Conservation (phyloP, 768 basidiomycete genomes). For the Psilocybe sp. region DNA sequence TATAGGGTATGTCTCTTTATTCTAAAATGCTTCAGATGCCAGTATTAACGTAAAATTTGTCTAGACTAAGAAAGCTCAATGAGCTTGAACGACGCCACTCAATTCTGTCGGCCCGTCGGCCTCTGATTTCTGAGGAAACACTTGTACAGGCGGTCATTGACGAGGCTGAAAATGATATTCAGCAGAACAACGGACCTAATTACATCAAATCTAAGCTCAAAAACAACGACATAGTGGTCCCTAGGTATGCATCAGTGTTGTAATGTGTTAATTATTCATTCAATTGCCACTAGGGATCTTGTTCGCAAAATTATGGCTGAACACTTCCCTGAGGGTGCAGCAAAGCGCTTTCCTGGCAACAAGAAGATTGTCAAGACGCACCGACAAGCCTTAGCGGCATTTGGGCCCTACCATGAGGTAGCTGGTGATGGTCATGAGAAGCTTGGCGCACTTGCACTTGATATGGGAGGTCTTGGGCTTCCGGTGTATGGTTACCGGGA, state of each 20-base stretch:
- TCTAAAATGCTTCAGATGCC: too few relatives aligned
- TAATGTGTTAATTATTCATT: neutral
- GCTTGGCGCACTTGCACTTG: conserved; percentile 18
- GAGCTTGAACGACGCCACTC: neutral
- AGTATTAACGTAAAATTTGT: neutral
- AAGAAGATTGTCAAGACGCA: conserved; percentile 1
- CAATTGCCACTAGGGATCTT: neutral
- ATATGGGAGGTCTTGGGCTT: conserved; percentile 26
- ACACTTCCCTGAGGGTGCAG: conserved; percentile 13
- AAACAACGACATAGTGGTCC: conserved; percentile 1
- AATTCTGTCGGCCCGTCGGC: conserved; percentile 3
- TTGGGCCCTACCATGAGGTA: conserved; percentile 20
- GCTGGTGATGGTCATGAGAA: conserved; percentile 29
- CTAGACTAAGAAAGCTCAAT: neutral
- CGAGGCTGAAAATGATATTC: conserved; percentile 13
- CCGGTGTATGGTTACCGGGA: conserved; percentile 27
- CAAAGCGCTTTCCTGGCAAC: conserved; percentile 12
- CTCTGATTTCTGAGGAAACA: neutral
- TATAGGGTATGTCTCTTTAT: neutral
- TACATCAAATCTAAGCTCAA: conserved; percentile 10
- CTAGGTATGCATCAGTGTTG: conserved; percentile 1
- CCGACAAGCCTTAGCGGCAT: conserved; percentile 4
- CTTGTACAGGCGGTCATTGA: conserved; percentile 7
- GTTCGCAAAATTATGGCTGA: conserved; percentile 8
- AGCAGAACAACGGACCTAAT: conserved; percentile 12